phyloP scores from a whole-genome alignment of 495 filamentous ascomycete genomes.

The Aspergillus avenaceus region DNA sequence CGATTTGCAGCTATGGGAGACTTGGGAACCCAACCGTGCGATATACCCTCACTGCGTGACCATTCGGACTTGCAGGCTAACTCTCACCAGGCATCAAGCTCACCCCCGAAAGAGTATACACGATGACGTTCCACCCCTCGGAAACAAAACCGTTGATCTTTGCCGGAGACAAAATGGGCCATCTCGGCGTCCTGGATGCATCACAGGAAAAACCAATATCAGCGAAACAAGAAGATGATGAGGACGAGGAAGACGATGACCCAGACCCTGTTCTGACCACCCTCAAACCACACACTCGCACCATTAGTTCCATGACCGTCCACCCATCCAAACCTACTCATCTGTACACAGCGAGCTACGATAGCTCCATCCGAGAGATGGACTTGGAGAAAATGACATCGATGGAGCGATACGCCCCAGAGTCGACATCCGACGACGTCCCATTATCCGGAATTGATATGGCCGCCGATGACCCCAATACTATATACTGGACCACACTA shows the following conservation, averaged over 20 bases:
- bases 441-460: constrained; percentile 82
- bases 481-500: constrained; percentile 83
- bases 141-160: constrained; percentile 85
- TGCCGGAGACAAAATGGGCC: constrained; percentile 91
- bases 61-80: constrained; percentile 40
- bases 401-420: constrained; percentile 72
- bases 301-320: constrained; percentile 80
- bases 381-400: constrained; percentile 77
- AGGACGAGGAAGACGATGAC: constrained; percentile 61
- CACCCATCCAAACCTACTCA: constrained; percentile 60
- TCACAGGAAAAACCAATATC: constrained; percentile 58
- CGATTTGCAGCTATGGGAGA: constrained; percentile 73
- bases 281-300: constrained; percentile 84
- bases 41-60: constrained; percentile 44
- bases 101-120: constrained; percentile 83
- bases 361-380: constrained; percentile 84
- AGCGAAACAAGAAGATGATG: constrained; percentile 41
- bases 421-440: constrained; percentile 61
- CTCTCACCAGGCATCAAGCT: constrained; percentile 73
- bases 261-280: constrained; percentile 73
- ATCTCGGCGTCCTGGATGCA: constrained; percentile 88
- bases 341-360: constrained; percentile 87
- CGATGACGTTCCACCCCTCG: constrained; percentile 85
- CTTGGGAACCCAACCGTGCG: constrained; percentile 72
- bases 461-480: constrained; percentile 61